A percentile compares a stretch with the other conserved stretches of the same genome.
phyloP scores from a whole-genome alignment of 1,139 yeast genomes.

The Candida tropicalis region DNA sequence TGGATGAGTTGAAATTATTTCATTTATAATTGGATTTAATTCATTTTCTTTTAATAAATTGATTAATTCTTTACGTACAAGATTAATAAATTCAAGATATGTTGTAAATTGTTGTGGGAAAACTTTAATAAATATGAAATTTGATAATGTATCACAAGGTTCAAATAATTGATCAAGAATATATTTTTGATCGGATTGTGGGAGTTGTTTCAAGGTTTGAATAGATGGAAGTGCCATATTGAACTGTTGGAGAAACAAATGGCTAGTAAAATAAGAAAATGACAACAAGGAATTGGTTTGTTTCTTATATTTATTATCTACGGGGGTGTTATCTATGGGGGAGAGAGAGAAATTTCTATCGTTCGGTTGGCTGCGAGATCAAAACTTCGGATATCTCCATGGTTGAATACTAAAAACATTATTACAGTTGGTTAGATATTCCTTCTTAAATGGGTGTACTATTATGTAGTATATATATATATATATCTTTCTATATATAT shows the following conservation, averaged over 20 bases:
- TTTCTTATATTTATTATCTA: too few relatives aligned
- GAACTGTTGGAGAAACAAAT: too few relatives aligned
- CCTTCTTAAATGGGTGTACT: too few relatives aligned
- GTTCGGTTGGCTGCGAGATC: constrained; percentile 1
- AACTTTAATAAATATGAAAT: constrained; percentile 39
- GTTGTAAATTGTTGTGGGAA: constrained; percentile 21
- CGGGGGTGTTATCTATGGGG: too few relatives aligned
- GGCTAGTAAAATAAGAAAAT: too few relatives aligned
- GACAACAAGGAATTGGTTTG: too few relatives aligned
- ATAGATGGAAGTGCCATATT: constrained; percentile 25
- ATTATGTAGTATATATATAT: too few relatives aligned
- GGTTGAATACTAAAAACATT: too few relatives aligned
- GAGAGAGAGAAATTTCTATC: constrained; percentile 2
- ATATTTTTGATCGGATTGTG: constrained; percentile 25
- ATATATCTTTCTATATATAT: too few relatives aligned
- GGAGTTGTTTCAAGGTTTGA: constrained; percentile 20
- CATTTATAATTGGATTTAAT: constrained; percentile 36
- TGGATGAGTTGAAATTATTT: constrained; percentile 87
- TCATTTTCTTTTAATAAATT: constrained; percentile 21
- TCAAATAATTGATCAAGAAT: constrained; percentile 65
- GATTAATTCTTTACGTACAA: constrained; percentile 39
- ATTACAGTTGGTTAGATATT: too few relatives aligned
- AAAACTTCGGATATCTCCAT: constrained; percentile 1
- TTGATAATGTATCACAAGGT: constrained; percentile 59
- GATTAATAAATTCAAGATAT: constrained; percentile 57